Evolutionary conservation across 192 early-diverging fungal species (phyloP).

Genomic region (Paraglomus occultum): DNA sequence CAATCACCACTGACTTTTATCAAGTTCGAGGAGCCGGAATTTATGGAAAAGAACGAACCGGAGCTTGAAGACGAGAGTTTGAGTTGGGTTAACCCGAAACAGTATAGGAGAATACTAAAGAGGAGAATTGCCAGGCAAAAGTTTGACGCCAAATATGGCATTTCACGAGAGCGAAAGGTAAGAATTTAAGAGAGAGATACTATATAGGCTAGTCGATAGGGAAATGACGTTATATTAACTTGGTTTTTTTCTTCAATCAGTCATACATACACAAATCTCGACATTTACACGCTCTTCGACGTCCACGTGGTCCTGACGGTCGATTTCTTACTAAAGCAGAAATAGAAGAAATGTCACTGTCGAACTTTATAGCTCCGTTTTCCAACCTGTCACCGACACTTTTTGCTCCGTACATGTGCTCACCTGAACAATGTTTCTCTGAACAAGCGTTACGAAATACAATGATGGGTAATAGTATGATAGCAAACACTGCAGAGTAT

Average conservation of each 20-base stretch:
- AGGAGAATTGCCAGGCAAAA: constrained; percentile 84
- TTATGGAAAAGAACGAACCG: too few species aligned
- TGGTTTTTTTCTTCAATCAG: constrained; percentile 27
- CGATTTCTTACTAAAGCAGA: constrained; percentile 72
- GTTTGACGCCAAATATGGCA: constrained; percentile 67
- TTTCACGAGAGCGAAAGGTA: constrained; percentile 22
- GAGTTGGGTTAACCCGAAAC: constrained; percentile 21
- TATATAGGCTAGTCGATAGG: background rate
- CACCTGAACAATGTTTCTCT: too few species aligned
- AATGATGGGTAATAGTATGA: too few species aligned
- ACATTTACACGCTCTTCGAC: constrained; percentile 94
- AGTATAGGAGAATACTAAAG: constrained; percentile 95
- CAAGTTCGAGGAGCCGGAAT: too few species aligned
- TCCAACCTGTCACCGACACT: too few species aligned
- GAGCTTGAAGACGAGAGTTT: too few species aligned
- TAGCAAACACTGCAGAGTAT: too few species aligned
- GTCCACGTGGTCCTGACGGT: constrained; percentile 95
- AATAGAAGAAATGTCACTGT: constrained; percentile 31
- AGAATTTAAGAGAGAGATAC: background rate
- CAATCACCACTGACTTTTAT: too few species aligned
- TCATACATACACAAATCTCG: constrained; percentile 96
- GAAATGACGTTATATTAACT: background rate
- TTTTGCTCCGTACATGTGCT: too few species aligned
- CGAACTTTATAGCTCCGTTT: background rate
- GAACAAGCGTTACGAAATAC: too few species aligned